A percentile compares a stretch with the other conserved stretches of the same genome.
Evolutionary conservation across 1,139 yeast genomes (phyloP).

Genomic region (Scheffersomyces segobiensis): DNA sequence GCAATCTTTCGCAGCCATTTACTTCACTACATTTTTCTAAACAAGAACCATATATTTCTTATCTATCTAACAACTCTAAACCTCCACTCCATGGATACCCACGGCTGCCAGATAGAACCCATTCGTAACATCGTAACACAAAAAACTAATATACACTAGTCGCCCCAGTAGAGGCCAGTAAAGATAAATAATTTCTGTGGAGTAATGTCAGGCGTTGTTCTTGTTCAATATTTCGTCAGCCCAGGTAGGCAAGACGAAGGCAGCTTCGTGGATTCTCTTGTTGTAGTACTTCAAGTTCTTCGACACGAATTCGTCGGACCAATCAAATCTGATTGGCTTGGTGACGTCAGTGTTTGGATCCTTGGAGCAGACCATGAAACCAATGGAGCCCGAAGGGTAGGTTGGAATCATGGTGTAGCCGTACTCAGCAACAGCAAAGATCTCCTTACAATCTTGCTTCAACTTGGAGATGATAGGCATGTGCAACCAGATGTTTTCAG

Average conservation of each 20-base stretch:
- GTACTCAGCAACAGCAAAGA: constrained; percentile 87
- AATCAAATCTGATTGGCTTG: constrained; percentile 63
- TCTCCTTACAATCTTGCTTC: constrained; percentile 70
- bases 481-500: constrained; percentile 89
- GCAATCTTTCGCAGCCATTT: neutral
- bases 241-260: constrained; percentile 87
- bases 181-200: neutral
- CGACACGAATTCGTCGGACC: constrained; percentile 62
- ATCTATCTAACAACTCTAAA: neutral
- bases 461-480: constrained; percentile 74
- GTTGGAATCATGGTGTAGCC: constrained; percentile 90
- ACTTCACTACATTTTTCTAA: neutral
- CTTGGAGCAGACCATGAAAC: constrained; percentile 90
- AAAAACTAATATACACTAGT: neutral
- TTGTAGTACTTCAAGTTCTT: constrained; percentile 77
- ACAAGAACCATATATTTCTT: neutral
- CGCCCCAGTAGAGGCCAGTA: neutral
- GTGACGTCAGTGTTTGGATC: constrained; percentile 62
- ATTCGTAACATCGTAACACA: neutral
- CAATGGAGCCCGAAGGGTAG: constrained; percentile 91
- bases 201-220: constrained; percentile 10
- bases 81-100: neutral
- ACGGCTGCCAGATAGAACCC: constrained; percentile 5
- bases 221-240: constrained; percentile 49
- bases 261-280: constrained; percentile 75